Percentiles rank a stretch among this genome's conserved stretches.
Conservation (phyloP, 2,329 filamentous ascomycete species). For the Colletotrichum theobromicola region DNA sequence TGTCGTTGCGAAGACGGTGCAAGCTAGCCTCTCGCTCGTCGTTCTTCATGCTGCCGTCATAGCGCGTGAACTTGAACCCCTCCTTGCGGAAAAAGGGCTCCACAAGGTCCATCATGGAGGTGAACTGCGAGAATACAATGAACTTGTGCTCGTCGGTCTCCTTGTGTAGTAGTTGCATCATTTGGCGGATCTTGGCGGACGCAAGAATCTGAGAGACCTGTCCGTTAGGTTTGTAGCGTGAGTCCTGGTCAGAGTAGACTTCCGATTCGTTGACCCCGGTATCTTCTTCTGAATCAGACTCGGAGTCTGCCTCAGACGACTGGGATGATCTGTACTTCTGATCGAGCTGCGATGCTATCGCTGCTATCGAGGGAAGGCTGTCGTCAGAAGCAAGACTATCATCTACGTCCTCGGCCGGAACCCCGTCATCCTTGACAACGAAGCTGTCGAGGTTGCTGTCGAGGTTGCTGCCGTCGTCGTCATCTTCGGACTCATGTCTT, state of each 20-base stretch:
- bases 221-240: conserved; percentile 33
- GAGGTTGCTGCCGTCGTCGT: conserved; percentile 59
- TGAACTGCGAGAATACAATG: conserved; percentile 98
- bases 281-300: conserved; percentile 41
- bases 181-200: conserved; percentile 91
- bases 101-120: conserved; percentile 95
- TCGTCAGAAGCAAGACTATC: conserved; percentile 35
- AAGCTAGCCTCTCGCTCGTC: conserved; percentile 90
- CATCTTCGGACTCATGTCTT: conserved; percentile 57
- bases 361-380: conserved; percentile 41
- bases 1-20: conserved; percentile 75
- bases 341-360: conserved; percentile 37
- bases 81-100: conserved; percentile 85
- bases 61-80: conserved; percentile 81
- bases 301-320: neutral
- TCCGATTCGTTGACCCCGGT: conserved; percentile 46
- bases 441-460: conserved; percentile 62
- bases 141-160: conserved; percentile 90
- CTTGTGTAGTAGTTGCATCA: conserved; percentile 79
- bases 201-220: conserved; percentile 60
- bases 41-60: conserved; percentile 95
- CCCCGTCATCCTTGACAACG: conserved; percentile 55
- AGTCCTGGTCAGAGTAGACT: conserved; percentile 45
- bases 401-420: conserved; percentile 33
- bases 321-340: conserved; percentile 21